phyloP scores from a whole-genome alignment of 2,329 filamentous ascomycete genomes.

The Pochonia chlamydosporia region DNA sequence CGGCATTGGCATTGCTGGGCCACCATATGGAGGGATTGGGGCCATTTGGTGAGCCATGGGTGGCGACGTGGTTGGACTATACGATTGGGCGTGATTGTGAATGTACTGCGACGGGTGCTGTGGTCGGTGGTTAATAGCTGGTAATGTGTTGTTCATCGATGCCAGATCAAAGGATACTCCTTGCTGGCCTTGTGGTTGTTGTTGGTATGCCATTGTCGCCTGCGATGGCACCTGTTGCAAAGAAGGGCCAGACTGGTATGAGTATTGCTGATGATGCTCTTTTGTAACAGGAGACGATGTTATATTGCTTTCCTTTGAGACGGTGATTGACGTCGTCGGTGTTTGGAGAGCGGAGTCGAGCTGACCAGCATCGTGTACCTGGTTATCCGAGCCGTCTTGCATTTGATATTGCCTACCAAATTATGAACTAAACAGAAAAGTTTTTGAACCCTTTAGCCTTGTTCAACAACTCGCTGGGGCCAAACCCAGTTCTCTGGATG shows the following conservation, averaged over 20 bases:
- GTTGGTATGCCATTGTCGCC: constrained; percentile 33
- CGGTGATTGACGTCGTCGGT: background rate
- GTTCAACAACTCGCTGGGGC: no score
- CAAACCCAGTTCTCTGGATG: no score
- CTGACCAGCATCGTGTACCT: background rate
- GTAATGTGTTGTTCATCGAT: constrained; percentile 37
- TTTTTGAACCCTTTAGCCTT: no score
- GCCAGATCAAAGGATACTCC: constrained; percentile 43
- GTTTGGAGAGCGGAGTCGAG: background rate
- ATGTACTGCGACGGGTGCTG: constrained; percentile 24
- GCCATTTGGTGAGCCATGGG: constrained; percentile 31
- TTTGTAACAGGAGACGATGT: background rate
- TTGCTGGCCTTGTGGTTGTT: constrained; percentile 14
- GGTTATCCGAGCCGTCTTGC: background rate
- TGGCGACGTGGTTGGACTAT: constrained; percentile 28
- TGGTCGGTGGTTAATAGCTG: constrained; percentile 32
- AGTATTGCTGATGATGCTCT: background rate
- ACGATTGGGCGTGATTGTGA: constrained; percentile 25
- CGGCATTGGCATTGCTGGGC: constrained; percentile 31
- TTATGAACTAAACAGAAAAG: no score
- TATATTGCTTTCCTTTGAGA: background rate
- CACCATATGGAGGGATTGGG: constrained; percentile 35
- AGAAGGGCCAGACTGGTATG: background rate
- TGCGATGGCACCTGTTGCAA: constrained; percentile 18
- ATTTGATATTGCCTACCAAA: background rate